Base-by-base conservation (phyloP, 768 basidiomycete species). In the Sporobolomyces phaffii region DNA sequence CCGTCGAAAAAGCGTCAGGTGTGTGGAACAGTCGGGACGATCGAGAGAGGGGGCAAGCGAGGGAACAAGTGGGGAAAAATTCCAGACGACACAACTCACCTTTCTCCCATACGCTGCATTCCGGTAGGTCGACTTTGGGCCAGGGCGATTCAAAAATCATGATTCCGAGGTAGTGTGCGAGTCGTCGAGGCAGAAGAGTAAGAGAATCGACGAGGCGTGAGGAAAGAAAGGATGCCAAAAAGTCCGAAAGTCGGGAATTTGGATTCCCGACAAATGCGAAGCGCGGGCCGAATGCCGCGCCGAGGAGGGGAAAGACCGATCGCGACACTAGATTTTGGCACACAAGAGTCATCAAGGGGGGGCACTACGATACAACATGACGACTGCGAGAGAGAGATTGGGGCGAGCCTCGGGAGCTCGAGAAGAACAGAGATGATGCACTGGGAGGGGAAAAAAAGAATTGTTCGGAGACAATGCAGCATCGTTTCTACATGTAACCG, bases 41-140 rank as follows among this genome's bases (percentile, higher is more conserved):
- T 22, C 34, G 36, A 56, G 38, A 28, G 49, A 33, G 38, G 52
- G 26, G 44, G 3, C 1, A 20, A 11, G 20, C 15, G 43, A 41
- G 52, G 28, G 51, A 59, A 22, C 18, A 5, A 28, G 7, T 5
- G 29, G 43, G 22, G 26, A 6, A 28, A 5, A 22, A 24, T 48
- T 22, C 6, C 47, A 20, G 33, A 13, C 26, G 26, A 18, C 22
- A 29, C 3, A 17, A 18, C 65, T 54, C 65, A 67, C 65, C 60
- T 52, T 67, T 67, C 24, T 67, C 65, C 65, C 65, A 67, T 2
- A 62, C 60, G 13, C 24, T 28, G 60, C 60, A 62, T 34, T 51
- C 53, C 11, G 60, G 60, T n/a, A 67, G 54, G 7, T 57, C 40
- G 20, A 67, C 60, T 13, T 41, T 24, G 3, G 60, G 53, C 41